Evolutionary conservation across 768 basidiomycete genomes (phyloP), one percentile per base, ranked within the genome.

Genomic region (Clitopilus passeckerianus): DNA sequence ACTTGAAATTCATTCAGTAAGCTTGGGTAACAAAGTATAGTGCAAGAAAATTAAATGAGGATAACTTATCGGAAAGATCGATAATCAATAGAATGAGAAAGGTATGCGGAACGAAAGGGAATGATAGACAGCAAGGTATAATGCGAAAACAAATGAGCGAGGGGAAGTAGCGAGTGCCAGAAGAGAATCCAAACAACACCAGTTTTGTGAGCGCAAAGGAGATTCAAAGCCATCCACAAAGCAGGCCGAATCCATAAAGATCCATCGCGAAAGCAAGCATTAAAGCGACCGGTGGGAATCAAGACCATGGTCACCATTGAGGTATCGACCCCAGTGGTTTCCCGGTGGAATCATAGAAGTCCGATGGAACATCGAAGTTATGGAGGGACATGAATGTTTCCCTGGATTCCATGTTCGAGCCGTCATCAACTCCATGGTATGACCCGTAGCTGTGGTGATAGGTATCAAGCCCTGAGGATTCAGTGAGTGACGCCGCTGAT

Each of bases 91-190:
- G 37, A 41, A n/a, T 23, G 37, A 53, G 41, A 37, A 58, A 59
- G 59, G 63, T 56, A 57, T 18, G 56, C 30, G 58, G 56, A 61
- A 53, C 46, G 46, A 50, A 50, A 10, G 46, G 22, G 16, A 57
- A 30, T 56, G 33, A 57, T 58, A 62, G 59, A 63, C 60, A 41
- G 56, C 59, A 58, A 54, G 41, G 33, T 27, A 35, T 59, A 23
- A 50, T 50, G 20, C 46, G 12, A 50, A 50, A 20, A 50, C 46
- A 50, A 50, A 50, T 20, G 22, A 50, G 22, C 20, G 46, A 50
- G 46, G 46, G 5, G 20, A 50, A 50, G 18, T 41, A n/a, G 37
- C 3, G 10, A 41, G 20, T 22, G 22, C 37, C 7, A 55, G 33
- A 35, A 57, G 34, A 22, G 27, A 57, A 52, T 58, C 35, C 33